phyloP scores from a whole-genome alignment of 78 protist species.

The Planoprotostelium fungivorum region DNA sequence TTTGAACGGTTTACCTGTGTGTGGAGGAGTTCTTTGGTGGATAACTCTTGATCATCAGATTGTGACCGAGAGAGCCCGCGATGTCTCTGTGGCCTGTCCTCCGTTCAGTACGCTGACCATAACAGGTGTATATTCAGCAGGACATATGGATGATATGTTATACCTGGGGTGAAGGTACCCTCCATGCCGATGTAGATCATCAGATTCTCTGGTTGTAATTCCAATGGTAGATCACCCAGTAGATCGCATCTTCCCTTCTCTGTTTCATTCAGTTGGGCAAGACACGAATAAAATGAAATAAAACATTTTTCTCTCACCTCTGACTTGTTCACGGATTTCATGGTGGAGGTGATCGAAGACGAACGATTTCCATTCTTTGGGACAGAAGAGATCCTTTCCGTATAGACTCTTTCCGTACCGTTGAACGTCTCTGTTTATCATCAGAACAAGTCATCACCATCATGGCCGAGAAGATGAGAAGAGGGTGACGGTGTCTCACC shows the following conservation, averaged over 20 bases:
- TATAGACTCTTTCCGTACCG: conserved; percentile 39
- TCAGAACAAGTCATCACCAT: conserved; percentile 22
- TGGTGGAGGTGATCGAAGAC: conserved; percentile 1
- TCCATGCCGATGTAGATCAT: conserved; percentile 37
- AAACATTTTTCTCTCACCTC: background rate
- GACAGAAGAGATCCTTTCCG: conserved; percentile 48
- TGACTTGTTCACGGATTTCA: background rate
- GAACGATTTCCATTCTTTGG: conserved; percentile 21
- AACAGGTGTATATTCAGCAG: too few relatives aligned
- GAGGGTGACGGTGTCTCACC: background rate
- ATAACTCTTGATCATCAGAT: conserved; percentile 22
- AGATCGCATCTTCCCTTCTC: conserved; percentile 11
- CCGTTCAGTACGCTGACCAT: too few relatives aligned
- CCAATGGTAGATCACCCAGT: conserved; percentile 25
- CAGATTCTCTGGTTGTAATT: conserved; percentile 21
- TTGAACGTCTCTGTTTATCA: conserved; percentile 11
- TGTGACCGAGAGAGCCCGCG: conserved; percentile 33
- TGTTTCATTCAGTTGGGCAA: background rate
- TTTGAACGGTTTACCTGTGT: too few relatives aligned
- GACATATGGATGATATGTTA: too few relatives aligned
- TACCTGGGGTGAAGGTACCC: conserved; percentile 57
- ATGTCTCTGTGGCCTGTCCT: conserved; percentile 23
- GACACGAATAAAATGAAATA: background rate
- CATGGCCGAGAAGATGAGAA: conserved; percentile 11
- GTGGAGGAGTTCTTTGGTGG: too few relatives aligned